These are phyloP conservation scores for Nevesoporus exiguus DNA, from an alignment of 768 basidiomycete species.

Conservation along the genomic window DNA sequence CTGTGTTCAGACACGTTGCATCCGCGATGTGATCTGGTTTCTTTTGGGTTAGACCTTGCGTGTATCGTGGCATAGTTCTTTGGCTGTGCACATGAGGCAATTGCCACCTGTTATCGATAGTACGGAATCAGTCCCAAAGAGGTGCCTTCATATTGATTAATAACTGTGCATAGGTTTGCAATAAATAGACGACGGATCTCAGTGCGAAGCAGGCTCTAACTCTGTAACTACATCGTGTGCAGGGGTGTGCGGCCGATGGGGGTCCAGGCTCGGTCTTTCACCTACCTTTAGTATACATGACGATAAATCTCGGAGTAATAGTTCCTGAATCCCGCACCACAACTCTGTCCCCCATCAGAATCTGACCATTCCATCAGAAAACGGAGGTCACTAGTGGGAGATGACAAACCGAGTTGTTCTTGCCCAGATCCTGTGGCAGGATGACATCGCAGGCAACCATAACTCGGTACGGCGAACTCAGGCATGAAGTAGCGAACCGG, in stretches of 20 bases:
- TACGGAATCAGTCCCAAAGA: slow-evolving; percentile 5
- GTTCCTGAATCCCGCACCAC: slow-evolving; percentile 54
- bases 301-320: slow-evolving; percentile 54
- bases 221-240: slow-evolving; percentile 20
- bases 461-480: slow-evolving; percentile 62
- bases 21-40: slow-evolving; percentile 24
- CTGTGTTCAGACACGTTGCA: slow-evolving; percentile 23
- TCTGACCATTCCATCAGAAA: slow-evolving; percentile 35
- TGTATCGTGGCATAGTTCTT: slow-evolving; percentile 14
- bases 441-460: slow-evolving; percentile 58
- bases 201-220: slow-evolving; percentile 19
- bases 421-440: slow-evolving; percentile 32
- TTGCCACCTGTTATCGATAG: slow-evolving; percentile 17
- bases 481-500: slow-evolving; percentile 60
- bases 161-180: slow-evolving; percentile 18
- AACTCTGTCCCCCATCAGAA: slow-evolving; percentile 46
- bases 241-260: slow-evolving; percentile 8
- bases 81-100: slow-evolving; percentile 28
- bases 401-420: slow-evolving; percentile 27
- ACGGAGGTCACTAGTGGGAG: slow-evolving; percentile 15
- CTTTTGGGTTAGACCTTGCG: slow-evolving; percentile 9
- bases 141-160: slow-evolving; percentile 24
- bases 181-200: slow-evolving; percentile 24
- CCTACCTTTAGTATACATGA: slow-evolving; percentile 50
- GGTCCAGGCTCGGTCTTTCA: slow-evolving; percentile 21